Evolutionary conservation across 2,329 filamentous ascomycete genomes (phyloP).

Genomic region (Xylariomycetidae sp.): DNA sequence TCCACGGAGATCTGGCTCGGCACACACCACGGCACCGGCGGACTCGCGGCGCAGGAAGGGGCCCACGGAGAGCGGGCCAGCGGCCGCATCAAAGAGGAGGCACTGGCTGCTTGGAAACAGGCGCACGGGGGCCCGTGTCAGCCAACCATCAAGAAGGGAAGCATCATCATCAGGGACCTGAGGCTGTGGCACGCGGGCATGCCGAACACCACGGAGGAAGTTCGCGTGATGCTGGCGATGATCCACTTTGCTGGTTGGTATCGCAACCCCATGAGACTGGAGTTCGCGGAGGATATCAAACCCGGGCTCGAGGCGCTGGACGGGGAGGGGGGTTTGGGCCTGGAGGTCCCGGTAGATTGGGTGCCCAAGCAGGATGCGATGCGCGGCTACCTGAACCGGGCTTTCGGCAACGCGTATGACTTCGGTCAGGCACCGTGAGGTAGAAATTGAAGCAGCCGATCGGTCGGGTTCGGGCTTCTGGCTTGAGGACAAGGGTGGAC

Average conservation of each 20-base stretch:
- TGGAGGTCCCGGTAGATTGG: conserved; percentile 48
- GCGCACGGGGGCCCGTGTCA: conserved; percentile 39
- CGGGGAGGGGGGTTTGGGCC: conserved; percentile 20
- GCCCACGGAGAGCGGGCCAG: conserved; percentile 46
- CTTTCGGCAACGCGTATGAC: conserved; percentile 57
- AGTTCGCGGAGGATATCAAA: conserved; percentile 44
- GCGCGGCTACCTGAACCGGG: conserved; percentile 45
- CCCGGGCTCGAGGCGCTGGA: conserved; percentile 35
- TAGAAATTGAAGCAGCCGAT: not conserved
- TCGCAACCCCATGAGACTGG: conserved; percentile 49
- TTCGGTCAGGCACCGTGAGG: conserved; percentile 41
- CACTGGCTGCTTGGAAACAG: conserved; percentile 32
- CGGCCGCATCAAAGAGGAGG: conserved; percentile 38
- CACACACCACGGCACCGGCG: conserved; percentile 35
- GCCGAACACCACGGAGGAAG: conserved; percentile 46
- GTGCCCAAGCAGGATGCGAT: conserved; percentile 34
- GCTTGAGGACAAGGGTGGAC: not conserved
- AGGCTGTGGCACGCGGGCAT: conserved; percentile 60
- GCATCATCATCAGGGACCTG: conserved; percentile 52
- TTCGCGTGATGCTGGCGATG: conserved; percentile 54
- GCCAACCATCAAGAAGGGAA: conserved; percentile 46
- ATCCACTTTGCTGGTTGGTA: conserved; percentile 56
- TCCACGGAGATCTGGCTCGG: conserved; percentile 56
- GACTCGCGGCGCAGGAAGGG: conserved; percentile 37
- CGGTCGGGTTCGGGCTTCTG: not conserved